Evolutionary conservation across 73 alveolate species (phyloP).

Genomic region (Uronychia binucleata): DNA sequence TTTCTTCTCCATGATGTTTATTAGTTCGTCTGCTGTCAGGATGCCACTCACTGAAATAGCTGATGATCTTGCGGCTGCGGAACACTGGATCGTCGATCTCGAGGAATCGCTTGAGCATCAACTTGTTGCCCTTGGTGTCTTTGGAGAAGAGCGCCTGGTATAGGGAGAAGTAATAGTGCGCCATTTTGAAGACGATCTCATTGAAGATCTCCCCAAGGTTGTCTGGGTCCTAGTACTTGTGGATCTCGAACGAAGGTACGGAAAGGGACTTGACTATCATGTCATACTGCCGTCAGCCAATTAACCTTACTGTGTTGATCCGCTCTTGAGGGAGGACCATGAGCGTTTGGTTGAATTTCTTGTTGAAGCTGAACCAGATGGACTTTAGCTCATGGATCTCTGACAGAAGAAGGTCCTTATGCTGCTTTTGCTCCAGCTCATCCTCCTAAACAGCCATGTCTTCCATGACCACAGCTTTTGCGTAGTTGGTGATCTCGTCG

Average conservation of each 20-base stretch:
- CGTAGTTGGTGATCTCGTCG: slow-evolving; percentile 49
- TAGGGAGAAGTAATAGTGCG: slow-evolving; percentile 56
- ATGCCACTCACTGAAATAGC: background rate
- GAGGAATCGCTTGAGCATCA: slow-evolving; percentile 28
- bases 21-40: slow-evolving; percentile 27
- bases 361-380: slow-evolving; percentile 59
- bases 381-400: slow-evolving; percentile 55
- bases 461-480: slow-evolving; percentile 40
- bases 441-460: slow-evolving; percentile 19
- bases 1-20: slow-evolving; percentile 52
- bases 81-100: slow-evolving; percentile 40
- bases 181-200: slow-evolving; percentile 58
- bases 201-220: slow-evolving; percentile 39
- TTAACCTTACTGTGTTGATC: slow-evolving; percentile 19
- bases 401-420: slow-evolving; percentile 33
- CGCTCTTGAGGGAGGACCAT: slow-evolving; percentile 55
- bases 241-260: slow-evolving; percentile 51
- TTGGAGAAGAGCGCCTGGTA: slow-evolving; percentile 59
- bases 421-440: slow-evolving; percentile 20
- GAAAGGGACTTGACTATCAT: slow-evolving; percentile 53
- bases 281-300: slow-evolving; percentile 15
- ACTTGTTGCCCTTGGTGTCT: slow-evolving; percentile 46
- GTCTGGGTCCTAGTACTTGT: slow-evolving; percentile 18
- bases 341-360: slow-evolving; percentile 39
- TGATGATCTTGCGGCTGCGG: slow-evolving; percentile 35